Conservation (phyloP, 106 monocot genomes). For the Hemerocallis citrina region DNA sequence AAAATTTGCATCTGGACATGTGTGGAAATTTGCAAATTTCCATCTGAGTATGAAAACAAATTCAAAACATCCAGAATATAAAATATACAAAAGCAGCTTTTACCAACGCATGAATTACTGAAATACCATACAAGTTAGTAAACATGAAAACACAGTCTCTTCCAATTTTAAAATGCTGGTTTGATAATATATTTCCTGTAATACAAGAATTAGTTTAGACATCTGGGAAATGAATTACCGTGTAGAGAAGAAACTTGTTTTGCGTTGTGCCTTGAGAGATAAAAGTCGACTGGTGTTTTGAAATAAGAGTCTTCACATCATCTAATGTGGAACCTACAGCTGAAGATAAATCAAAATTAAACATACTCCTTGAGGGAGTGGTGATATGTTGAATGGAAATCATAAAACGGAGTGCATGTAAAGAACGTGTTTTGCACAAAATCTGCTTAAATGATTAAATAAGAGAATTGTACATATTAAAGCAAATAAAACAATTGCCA, state of each 20-base stretch:
- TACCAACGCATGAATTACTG: too few relatives aligned
- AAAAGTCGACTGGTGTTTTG: background rate
- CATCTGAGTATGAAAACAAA: too few relatives aligned
- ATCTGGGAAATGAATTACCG: background rate
- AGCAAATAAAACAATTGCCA: background rate
- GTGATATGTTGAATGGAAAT: background rate
- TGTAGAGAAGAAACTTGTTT: conserved; percentile 1
- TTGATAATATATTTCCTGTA: background rate
- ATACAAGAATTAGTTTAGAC: background rate
- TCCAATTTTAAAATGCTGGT: too few relatives aligned
- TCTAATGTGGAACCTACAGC: background rate
- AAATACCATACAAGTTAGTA: too few relatives aligned
- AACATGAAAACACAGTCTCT: too few relatives aligned
- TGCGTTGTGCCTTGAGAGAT: background rate
- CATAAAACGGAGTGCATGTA: background rate
- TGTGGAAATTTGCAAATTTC: too few relatives aligned
- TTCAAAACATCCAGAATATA: too few relatives aligned
- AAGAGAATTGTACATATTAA: background rate
- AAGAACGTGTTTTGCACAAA: too few relatives aligned
- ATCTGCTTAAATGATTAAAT: too few relatives aligned
- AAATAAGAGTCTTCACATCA: background rate
- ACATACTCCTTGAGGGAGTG: background rate
- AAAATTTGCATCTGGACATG: too few relatives aligned
- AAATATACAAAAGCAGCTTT: too few relatives aligned
- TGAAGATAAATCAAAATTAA: background rate